phyloP scores from a whole-genome alignment of 2,329 filamentous ascomycete species.

The Trichoderma pleuroti region DNA sequence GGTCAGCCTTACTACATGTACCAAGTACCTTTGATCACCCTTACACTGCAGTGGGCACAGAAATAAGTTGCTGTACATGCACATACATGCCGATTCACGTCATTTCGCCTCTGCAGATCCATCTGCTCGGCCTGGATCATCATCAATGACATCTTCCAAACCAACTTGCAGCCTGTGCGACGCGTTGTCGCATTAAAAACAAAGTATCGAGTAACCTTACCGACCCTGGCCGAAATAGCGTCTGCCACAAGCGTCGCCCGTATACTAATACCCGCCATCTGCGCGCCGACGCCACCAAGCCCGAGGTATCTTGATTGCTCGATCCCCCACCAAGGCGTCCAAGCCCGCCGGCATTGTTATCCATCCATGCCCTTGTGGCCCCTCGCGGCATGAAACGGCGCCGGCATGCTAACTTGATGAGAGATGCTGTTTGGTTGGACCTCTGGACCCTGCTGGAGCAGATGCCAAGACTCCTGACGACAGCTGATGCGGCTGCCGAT shows the following conservation, averaged over 20 bases:
- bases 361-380: not conserved
- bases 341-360: slow-evolving; percentile 10
- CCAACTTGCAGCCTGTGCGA: not conserved
- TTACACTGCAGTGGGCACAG: not conserved
- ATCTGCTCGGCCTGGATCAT: not conserved
- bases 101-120: not conserved
- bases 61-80: not conserved
- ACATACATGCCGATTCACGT: not conserved
- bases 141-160: not conserved
- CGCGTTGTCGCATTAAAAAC: slow-evolving; percentile 12
- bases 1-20: not conserved
- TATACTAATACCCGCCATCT: not conserved
- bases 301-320: not conserved
- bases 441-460: not conserved
- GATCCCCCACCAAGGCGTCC: not conserved
- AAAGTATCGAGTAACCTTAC: slow-evolving; percentile 14
- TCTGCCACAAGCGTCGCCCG: not conserved
- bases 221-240: slow-evolving; percentile 13
- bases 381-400: slow-evolving; percentile 12
- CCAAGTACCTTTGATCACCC: not conserved
- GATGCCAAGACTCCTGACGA: slow-evolving; percentile 6
- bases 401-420: not conserved
- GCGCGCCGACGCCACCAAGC: not conserved
- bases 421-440: not conserved
- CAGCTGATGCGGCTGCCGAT: slow-evolving; percentile 13